Base-by-base conservation (phyloP, 345 rosid species). In the Aquilaria yunnanensis region DNA sequence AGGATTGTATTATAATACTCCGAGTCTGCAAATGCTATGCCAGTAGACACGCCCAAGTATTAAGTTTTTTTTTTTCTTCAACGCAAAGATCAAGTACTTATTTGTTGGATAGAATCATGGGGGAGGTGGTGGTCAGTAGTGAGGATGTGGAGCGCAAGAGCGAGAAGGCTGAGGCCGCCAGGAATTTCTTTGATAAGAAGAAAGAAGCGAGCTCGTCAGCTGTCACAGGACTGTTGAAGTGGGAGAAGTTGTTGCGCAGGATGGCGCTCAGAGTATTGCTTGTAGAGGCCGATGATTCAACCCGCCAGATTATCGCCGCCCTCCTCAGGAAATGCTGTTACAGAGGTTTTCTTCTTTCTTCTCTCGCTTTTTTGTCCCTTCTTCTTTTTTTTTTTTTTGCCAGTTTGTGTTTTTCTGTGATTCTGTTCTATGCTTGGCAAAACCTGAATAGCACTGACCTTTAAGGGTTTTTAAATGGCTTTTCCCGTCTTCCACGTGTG, bases 261-360 rank as follows among this genome's bases (percentile, higher is more conserved):
- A 85, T 88, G 71, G 80, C 72, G 1, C 75, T 90, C 12, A 81
- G 89, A 57, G 95, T 94, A 23, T 72, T 94, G 79, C 79, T 94
- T 2, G 93, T 90, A 4, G 99, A 94, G 77, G 88, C 96, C 31
- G 99, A 94, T 64, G 99, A 90, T 74, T 94, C 95, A 0, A 94
- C 99, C 10, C 76, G 99, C 58, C 97, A 94, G 77, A 88, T 94
- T 52, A 72, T 94, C 13, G 53, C 93, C 49, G 96, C 95, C 59
- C 89, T 94, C 51, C 90, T 94, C 33, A 76, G 89, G 78, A 94
- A 88, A 80, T 90, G 96, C 68, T 77, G 86, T 62, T 94, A 88
- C 73, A 79, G 65, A 75, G 99, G 99, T 94, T 51, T 31, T 86
- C 23, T 23, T 23, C 23, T 23, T 23, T 23, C 23, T 76, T 63